These are phyloP conservation scores for Penicillium simplicissimum DNA, from an alignment of 495 filamentous ascomycete genomes.

Conservation along the genomic window DNA sequence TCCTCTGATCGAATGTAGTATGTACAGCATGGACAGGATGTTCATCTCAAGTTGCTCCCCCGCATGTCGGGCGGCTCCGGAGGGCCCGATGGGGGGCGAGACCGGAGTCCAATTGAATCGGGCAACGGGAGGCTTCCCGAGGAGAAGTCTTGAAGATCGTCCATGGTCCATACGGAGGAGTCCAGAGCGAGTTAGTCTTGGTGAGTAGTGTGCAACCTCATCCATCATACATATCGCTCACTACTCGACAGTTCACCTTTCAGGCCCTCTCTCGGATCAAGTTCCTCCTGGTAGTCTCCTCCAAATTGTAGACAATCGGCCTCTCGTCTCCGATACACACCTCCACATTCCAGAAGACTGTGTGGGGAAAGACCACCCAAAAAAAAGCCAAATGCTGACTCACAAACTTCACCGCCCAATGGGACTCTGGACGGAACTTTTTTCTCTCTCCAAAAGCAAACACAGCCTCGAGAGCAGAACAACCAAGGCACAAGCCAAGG, in stretches of 20 bases:
- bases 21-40: not conserved
- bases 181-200: not conserved
- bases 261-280: not conserved
- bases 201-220: not conserved
- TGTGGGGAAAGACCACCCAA: constrained; percentile 7
- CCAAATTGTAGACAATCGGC: not conserved
- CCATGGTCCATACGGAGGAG: not conserved
- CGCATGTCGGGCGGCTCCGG: constrained; percentile 26
- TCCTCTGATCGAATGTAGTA: not conserved
- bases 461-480: not conserved
- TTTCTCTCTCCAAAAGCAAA: constrained; percentile 9
- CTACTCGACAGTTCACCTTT: not conserved
- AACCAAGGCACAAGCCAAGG: not conserved
- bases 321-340: constrained; percentile 17
- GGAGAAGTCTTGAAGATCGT: constrained; percentile 23
- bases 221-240: not conserved
- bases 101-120: constrained; percentile 12
- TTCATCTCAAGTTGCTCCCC: constrained; percentile 2
- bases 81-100: not conserved
- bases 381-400: constrained; percentile 22
- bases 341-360: constrained; percentile 7
- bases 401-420: constrained; percentile 29
- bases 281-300: not conserved
- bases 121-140: constrained; percentile 22
- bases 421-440: constrained; percentile 9